Evolutionary conservation across 441 rosid species (phyloP), one percentile per base, ranked within the genome.

Genomic region (Theobroma grandiflorum): DNA sequence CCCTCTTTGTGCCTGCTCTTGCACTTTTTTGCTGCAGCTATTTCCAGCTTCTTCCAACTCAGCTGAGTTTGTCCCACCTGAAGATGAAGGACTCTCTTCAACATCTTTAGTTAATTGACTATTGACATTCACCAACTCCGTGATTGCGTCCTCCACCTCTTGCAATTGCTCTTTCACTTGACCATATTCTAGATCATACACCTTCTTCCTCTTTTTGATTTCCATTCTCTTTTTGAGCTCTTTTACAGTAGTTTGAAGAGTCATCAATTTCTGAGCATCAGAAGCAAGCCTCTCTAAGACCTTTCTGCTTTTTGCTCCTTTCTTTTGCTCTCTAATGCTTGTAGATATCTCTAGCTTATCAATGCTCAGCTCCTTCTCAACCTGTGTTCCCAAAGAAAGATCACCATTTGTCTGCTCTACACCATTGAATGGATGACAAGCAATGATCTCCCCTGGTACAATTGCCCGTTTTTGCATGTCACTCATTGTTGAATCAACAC

Each of bases 221-320:
- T 89, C 94, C 83, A 86, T 82, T 87, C 88, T 89, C 85, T 65
- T 89, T 85, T 91, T 97, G 82, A 95, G 78, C 31, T 91, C 94
- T 73, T 86, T 87, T 76, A 95, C 78, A 11, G 86, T 82, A 58
- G 89, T 81, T 80, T 88, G 92, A 37, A 97, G 92, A 74, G 89
- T 85, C 18, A 80, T 79, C 78, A 97, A 64, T 80, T 89, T 93
- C 86, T 91, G 87, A 70, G 92, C 89, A 80, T 94, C 93, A 1
- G 97, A 89, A 80, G 89, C 83, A 76, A 90, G 95, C 76, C 94
- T 87, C 82, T 95, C 98, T 85, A 91, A 57, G 80, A 92, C 80
- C 89, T 91, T 91, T 82, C 83, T 84, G 78, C 70, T 82, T 86
- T 78, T 80, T 43, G 82, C 80, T 57, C 82, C 91, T 83, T 82